phyloP scores from a whole-genome alignment of 2,329 filamentous ascomycete genomes.

The Clarireedia sp. region DNA sequence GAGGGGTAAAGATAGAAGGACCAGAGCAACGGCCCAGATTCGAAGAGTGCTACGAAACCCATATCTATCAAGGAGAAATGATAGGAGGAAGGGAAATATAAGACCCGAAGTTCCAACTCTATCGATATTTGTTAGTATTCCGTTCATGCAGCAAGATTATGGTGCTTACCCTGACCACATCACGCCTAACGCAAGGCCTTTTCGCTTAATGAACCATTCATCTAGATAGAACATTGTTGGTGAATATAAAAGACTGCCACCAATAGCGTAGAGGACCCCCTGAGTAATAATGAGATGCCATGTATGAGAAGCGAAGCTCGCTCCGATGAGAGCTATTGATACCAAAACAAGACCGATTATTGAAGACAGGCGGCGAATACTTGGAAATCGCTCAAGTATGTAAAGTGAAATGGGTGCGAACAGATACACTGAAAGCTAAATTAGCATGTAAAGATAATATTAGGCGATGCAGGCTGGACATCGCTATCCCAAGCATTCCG shows the following conservation, averaged over 20 bases:
- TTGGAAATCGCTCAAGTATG: slow-evolving; percentile 25
- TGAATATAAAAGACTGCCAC: slow-evolving; percentile 34
- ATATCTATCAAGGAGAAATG: slow-evolving; percentile 34
- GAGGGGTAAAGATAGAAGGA: slow-evolving; percentile 37
- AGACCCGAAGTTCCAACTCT: slow-evolving; percentile 18
- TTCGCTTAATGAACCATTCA: slow-evolving; percentile 41
- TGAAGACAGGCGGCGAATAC: slow-evolving; percentile 24
- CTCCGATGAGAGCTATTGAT: slow-evolving; percentile 30
- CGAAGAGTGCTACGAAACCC: slow-evolving; percentile 34
- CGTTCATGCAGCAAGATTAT: slow-evolving; percentile 2
- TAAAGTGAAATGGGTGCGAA: slow-evolving; percentile 20
- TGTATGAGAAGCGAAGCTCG: slow-evolving; percentile 36
- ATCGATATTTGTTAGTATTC: neutral
- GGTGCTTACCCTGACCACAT: slow-evolving; percentile 33
- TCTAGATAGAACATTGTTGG: slow-evolving; percentile 37
- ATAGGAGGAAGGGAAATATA: slow-evolving; percentile 32
- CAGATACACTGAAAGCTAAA: slow-evolving; percentile 16
- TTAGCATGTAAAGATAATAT: neutral
- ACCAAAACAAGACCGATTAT: slow-evolving; percentile 33
- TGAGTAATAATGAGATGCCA: slow-evolving; percentile 40
- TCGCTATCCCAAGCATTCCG: too few species aligned
- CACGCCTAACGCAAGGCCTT: slow-evolving; percentile 42
- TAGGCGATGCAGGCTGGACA: too few species aligned
- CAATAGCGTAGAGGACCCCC: slow-evolving; percentile 38
- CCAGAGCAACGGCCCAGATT: slow-evolving; percentile 33